phyloP scores from a whole-genome alignment of 2,329 filamentous ascomycete species.

The Myriosclerotinia duriaeana region DNA sequence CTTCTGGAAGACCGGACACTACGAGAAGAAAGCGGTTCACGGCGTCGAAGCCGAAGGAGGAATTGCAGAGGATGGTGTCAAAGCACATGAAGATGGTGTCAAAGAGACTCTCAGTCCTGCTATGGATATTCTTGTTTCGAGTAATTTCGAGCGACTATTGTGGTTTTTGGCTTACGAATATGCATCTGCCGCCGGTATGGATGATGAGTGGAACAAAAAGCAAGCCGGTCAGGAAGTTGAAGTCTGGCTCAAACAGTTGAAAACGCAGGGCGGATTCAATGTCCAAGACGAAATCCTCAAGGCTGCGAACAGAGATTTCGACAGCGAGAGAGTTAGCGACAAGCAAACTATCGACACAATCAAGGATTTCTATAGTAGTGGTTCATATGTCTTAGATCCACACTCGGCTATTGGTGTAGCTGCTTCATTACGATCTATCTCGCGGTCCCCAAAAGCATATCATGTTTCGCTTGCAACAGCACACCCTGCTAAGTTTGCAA shows the following conservation, averaged over 20 bases:
- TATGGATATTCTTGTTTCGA: conserved; percentile 96
- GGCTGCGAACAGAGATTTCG: conserved; percentile 71
- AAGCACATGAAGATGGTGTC: conserved; percentile 68
- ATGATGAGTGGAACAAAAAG: conserved; percentile 64
- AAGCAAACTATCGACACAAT: conserved; percentile 68
- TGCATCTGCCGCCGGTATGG: conserved; percentile 57
- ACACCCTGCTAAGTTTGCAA: conserved; percentile 91
- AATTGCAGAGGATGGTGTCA: conserved; percentile 54
- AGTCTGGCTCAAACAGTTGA: conserved; percentile 76
- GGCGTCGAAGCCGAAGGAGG: conserved; percentile 57
- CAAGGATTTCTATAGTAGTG: conserved; percentile 50
- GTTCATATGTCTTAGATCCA: conserved; percentile 79
- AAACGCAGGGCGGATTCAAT: conserved; percentile 76
- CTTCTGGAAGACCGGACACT: conserved; percentile 87
- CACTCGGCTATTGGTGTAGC: conserved; percentile 87
- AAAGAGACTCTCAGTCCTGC: conserved; percentile 91
- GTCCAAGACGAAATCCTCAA: conserved; percentile 73
- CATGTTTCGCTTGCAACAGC: conserved; percentile 88
- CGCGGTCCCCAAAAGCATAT: conserved; percentile 51
- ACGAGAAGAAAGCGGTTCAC: conserved; percentile 76
- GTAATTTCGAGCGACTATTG: conserved; percentile 92
- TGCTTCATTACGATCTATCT: conserved; percentile 69
- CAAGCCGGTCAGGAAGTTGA: conserved; percentile 74
- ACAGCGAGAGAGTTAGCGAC: conserved; percentile 72
- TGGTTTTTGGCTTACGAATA: conserved; percentile 88